Evolutionary conservation across 768 basidiomycete species (phyloP).

Genomic region (Xerocomellus chrysenteron): DNA sequence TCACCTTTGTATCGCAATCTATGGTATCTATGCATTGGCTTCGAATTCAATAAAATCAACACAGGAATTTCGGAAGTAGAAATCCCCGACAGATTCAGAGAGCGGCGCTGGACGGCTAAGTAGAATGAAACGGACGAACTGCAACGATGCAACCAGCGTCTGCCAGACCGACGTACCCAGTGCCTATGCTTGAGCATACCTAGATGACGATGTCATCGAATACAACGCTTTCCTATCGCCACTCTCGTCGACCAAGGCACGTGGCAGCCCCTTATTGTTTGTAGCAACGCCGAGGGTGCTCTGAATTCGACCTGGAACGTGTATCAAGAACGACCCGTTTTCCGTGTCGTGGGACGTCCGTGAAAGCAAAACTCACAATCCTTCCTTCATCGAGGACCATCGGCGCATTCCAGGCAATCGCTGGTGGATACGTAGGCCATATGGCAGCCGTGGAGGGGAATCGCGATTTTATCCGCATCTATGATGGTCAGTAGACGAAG

Average conservation of each 20-base stretch:
- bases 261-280: conserved; percentile 48
- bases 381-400: conserved; percentile 45
- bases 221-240: conserved; percentile 50
- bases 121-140: too few species aligned
- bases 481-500: conserved; percentile 59
- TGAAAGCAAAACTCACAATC: conserved; percentile 30
- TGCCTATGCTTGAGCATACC: too few species aligned
- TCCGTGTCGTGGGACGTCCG: not conserved
- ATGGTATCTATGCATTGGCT: not conserved
- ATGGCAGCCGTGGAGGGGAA: not conserved
- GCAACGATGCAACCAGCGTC: too few species aligned
- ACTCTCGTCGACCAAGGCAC: conserved; percentile 57
- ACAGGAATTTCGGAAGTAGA: not conserved
- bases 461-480: conserved; percentile 59
- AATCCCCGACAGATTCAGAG: too few species aligned
- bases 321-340: not conserved
- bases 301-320: conserved; percentile 44
- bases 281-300: conserved; percentile 47
- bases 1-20: not conserved
- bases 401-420: conserved; percentile 16
- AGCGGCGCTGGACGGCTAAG: too few species aligned
- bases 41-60: not conserved
- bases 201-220: conserved; percentile 30
- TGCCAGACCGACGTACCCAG: not conserved
- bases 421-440: not conserved